A percentile compares a stretch with the other conserved stretches of the same genome.
Evolutionary conservation across 2,329 filamentous ascomycete genomes (phyloP).

Genomic region (Dactylellina drechsleri): DNA sequence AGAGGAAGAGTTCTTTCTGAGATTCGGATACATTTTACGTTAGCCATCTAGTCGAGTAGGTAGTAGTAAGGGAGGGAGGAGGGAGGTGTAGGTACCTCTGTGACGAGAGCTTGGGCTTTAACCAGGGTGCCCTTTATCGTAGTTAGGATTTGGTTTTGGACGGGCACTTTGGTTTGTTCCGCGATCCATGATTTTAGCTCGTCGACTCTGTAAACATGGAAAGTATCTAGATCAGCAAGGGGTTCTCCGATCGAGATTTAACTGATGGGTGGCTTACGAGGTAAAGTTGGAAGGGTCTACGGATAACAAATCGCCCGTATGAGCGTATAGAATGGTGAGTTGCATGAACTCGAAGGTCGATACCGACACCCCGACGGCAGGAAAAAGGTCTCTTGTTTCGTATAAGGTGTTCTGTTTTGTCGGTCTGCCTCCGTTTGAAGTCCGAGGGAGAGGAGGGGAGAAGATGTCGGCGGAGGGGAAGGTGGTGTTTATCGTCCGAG

Average conservation of each 20-base stretch:
- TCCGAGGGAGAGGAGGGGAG: not conserved
- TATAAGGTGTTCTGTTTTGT: not conserved
- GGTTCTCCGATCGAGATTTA: not conserved
- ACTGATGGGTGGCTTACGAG: constrained; percentile 49
- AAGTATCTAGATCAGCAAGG: not conserved
- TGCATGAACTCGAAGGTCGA: constrained; percentile 54
- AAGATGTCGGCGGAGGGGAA: not conserved
- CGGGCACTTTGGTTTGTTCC: constrained; percentile 76
- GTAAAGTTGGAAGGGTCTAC: constrained; percentile 56
- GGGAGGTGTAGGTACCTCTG: constrained; percentile 71
- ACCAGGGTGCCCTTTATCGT: constrained; percentile 85
- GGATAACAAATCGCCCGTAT: constrained; percentile 57
- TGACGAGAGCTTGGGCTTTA: constrained; percentile 80
- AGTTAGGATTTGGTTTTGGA: constrained; percentile 84
- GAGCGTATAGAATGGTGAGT: constrained; percentile 57
- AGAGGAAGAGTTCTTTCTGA: constrained; percentile 89
- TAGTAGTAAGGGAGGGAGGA: not conserved
- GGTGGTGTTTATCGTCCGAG: constrained; percentile 22
- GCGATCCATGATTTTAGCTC: constrained; percentile 84
- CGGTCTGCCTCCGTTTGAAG: not conserved
- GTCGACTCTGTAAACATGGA: constrained; percentile 72
- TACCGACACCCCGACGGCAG: not conserved
- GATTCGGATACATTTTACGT: constrained; percentile 2
- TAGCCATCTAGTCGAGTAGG: too few relatives aligned
- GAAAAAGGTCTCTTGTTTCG: not conserved